Conservation (phyloP, 2,329 filamentous ascomycete species). For the Whalleya microplaca region DNA sequence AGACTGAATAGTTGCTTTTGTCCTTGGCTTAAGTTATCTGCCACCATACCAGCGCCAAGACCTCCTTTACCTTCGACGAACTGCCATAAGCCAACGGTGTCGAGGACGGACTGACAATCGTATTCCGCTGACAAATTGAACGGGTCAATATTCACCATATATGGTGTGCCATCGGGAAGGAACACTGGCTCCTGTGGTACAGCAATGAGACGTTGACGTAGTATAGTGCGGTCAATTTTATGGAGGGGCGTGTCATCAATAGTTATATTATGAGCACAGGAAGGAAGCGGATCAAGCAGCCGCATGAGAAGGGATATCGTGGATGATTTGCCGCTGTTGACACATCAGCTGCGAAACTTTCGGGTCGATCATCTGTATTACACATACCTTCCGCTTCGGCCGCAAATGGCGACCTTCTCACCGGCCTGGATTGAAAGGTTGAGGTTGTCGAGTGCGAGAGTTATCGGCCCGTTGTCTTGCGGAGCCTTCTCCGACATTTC, state of each 20-base stretch:
- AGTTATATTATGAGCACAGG: constrained; percentile 27
- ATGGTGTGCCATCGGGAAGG: constrained; percentile 41
- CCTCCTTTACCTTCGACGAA: constrained; percentile 32
- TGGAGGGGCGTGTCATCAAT: constrained; percentile 41
- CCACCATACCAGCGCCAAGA: constrained; percentile 40
- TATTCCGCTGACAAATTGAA: constrained; percentile 20
- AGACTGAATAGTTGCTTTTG: constrained; percentile 44
- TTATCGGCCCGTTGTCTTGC: neutral
- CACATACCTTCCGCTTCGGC: constrained; percentile 34
- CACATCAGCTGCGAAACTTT: no score
- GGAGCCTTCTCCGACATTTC: neutral
- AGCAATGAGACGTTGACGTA: constrained; percentile 45
- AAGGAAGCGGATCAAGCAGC: constrained; percentile 39
- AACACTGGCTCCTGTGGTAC: constrained; percentile 50
- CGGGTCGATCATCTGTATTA: no score
- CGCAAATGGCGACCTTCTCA: constrained; percentile 40
- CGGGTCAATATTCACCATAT: constrained; percentile 40
- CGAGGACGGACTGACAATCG: constrained; percentile 30
- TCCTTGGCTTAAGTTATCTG: constrained; percentile 52
- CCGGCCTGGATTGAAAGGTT: constrained; percentile 33
- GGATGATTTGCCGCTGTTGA: constrained; percentile 43
- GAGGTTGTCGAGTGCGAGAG: constrained; percentile 36
- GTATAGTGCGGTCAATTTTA: constrained; percentile 36
- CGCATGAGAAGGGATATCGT: constrained; percentile 45
- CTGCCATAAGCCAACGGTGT: constrained; percentile 27